Base-by-base conservation (phyloP, 2,329 filamentous ascomycete genomes). In the Balansia obtecta region DNA sequence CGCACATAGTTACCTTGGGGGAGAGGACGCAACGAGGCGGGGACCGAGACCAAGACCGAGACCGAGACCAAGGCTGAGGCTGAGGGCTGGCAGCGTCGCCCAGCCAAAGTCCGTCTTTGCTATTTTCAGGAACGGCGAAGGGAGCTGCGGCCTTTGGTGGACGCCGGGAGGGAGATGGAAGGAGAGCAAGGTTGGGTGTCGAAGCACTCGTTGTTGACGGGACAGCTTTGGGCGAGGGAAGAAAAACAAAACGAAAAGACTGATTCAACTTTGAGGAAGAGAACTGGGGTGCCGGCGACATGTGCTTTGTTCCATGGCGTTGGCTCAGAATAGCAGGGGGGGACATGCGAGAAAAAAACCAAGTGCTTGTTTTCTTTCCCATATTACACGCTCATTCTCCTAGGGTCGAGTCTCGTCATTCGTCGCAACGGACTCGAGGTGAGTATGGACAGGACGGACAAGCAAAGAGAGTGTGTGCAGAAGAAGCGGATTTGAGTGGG, bases 241-340 rank as follows among this genome's bases (percentile, higher is more conserved):
- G 33, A 33, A 42, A 22, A 34, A 40, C 30, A 22, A 20, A 16
- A 46, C 10, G 18, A 45, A 16, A 48, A 43, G 33, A 10, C 15
- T 37, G 39, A 34, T 48, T 20, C 38, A 48, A 42, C 22, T 27
- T 45, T 53, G 37, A 50, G 20, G 16, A 51, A 50, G 45, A 45
- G 37, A 39, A 52, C 27, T n/a, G 43, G 42, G 42, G 48, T 20
- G 30, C 34, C 37, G 44, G 46, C 42, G 43, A 49, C 45, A 33
- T 44, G 49, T 27, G 46, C 42, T 30, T 49, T 37, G 49, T 53
- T 34, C 48, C 52, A 51, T 51, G 49, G 52, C 49, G 45, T 30
- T 51, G 52, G 49, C 42, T 51, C 46, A 51, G 22, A 38, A 20
- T 27, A 49, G 30, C 42, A 49, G 48, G 42, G 48, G 48, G 38